Evolutionary conservation across 805 yeast genomes (phyloP).

Genomic region (Kazachstania africana): DNA sequence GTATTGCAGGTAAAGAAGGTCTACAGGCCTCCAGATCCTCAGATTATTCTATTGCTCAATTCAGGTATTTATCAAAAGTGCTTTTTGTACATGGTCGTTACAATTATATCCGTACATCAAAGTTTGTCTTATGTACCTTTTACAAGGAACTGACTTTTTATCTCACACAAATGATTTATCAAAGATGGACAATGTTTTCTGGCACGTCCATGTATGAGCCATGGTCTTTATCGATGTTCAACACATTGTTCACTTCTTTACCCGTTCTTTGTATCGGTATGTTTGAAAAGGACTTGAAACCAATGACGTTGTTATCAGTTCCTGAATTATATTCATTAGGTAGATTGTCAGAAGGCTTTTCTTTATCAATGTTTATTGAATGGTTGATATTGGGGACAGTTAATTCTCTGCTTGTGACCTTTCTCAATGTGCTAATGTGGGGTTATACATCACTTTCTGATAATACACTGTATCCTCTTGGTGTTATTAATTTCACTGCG

Average conservation of each 20-base stretch:
- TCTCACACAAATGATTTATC: constrained; percentile 78
- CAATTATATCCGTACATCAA: constrained; percentile 83
- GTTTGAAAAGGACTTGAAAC: constrained; percentile 82
- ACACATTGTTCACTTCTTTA: constrained; percentile 85
- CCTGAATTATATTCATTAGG: constrained; percentile 85
- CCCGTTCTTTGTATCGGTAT: constrained; percentile 92
- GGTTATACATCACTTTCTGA: constrained; percentile 60
- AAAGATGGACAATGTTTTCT: constrained; percentile 75
- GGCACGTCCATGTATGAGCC: constrained; percentile 91
- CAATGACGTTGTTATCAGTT: constrained; percentile 78
- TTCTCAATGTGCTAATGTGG: constrained; percentile 55
- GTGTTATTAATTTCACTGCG: constrained; percentile 63
- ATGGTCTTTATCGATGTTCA: constrained; percentile 95
- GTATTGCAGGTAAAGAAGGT: constrained; percentile 96
- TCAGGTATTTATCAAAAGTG: constrained; percentile 69
- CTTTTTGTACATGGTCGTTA: constrained; percentile 91
- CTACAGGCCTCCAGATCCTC: constrained; percentile 92
- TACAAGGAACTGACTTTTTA: constrained; percentile 89
- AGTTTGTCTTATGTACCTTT: constrained; percentile 85
- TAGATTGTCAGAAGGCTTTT: constrained; percentile 61
- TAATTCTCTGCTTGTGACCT: constrained; percentile 62
- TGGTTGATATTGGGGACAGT: constrained; percentile 74
- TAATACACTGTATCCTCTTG: constrained; percentile 71
- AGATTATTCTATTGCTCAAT: constrained; percentile 92
- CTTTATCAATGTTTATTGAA: constrained; percentile 49